phyloP scores from a whole-genome alignment of 2,329 filamentous ascomycete species.

The Fusarium vanettenii region DNA sequence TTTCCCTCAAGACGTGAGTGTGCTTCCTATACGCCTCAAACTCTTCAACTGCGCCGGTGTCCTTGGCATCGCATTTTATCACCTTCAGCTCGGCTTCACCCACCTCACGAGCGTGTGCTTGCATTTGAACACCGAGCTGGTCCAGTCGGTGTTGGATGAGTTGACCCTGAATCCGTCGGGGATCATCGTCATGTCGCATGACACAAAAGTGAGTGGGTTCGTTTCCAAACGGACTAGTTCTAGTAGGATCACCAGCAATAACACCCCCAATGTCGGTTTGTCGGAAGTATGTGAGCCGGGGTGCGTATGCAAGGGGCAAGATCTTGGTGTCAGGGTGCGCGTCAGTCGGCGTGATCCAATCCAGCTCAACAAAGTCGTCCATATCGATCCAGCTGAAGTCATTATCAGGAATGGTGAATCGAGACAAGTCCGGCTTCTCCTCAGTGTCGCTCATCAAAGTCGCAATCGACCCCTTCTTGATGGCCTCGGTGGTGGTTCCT shows the following conservation, averaged over 20 bases:
- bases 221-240: constrained; percentile 90
- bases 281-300: constrained; percentile 96
- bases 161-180: constrained; percentile 86
- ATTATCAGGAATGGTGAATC: constrained; percentile 94
- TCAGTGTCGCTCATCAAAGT: constrained; percentile 65
- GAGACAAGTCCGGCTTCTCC: constrained; percentile 78
- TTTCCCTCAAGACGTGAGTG: constrained; percentile 66
- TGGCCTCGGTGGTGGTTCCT: constrained; percentile 80
- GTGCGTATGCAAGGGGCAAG: constrained; percentile 88
- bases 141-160: constrained; percentile 85
- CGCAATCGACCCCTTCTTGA: constrained; percentile 70
- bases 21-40: constrained; percentile 70
- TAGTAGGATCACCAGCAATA: constrained; percentile 82
- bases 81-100: constrained; percentile 80
- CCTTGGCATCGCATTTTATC: constrained; percentile 62
- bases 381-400: constrained; percentile 98
- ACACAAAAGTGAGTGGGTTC: constrained; percentile 96
- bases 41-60: constrained; percentile 65
- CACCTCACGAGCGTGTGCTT: constrained; percentile 76
- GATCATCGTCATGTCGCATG: constrained; percentile 92
- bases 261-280: constrained; percentile 91
- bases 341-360: constrained; percentile 93
- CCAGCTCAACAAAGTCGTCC: constrained; percentile 98
- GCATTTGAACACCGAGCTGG: constrained; percentile 82
- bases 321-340: constrained; percentile 95